These are phyloP conservation scores for Nicotiana paniculata DNA, from an alignment of 257 asterid species.

Conservation along the genomic window DNA sequence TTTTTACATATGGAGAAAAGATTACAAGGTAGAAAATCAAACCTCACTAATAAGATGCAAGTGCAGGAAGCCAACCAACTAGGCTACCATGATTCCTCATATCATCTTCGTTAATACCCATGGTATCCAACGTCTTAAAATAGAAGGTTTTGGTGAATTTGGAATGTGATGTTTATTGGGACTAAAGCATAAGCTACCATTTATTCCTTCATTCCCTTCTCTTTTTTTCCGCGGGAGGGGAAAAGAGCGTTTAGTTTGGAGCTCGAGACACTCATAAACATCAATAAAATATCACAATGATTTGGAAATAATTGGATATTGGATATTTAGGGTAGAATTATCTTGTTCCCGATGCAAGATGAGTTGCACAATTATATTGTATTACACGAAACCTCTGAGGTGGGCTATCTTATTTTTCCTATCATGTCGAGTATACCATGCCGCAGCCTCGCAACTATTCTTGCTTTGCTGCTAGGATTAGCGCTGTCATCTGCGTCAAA, in stretches of 20 bases:
- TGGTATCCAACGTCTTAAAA: background rate
- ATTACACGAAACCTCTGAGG: background rate
- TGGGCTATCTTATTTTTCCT: background rate
- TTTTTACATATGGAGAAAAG: no score
- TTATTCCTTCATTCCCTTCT: background rate
- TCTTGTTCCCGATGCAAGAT: background rate
- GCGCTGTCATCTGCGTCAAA: background rate
- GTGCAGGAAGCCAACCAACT: no score
- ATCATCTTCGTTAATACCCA: background rate
- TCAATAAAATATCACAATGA: background rate
- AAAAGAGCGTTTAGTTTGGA: background rate
- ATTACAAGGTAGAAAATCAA: no score
- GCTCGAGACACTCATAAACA: background rate
- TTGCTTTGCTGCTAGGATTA: background rate
- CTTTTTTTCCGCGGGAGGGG: background rate
- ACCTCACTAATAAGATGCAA: no score
- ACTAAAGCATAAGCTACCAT: background rate
- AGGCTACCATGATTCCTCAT: no score
- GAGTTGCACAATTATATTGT: background rate
- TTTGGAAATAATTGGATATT: background rate
- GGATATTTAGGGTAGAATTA: background rate
- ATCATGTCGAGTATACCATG: background rate
- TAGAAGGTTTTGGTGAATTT: background rate
- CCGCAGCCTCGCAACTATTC: background rate
- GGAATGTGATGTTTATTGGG: background rate